Percentiles rank a stretch among this genome's conserved stretches.
Conservation (phyloP, 805 yeast genomes). For the Candida railenensis region DNA sequence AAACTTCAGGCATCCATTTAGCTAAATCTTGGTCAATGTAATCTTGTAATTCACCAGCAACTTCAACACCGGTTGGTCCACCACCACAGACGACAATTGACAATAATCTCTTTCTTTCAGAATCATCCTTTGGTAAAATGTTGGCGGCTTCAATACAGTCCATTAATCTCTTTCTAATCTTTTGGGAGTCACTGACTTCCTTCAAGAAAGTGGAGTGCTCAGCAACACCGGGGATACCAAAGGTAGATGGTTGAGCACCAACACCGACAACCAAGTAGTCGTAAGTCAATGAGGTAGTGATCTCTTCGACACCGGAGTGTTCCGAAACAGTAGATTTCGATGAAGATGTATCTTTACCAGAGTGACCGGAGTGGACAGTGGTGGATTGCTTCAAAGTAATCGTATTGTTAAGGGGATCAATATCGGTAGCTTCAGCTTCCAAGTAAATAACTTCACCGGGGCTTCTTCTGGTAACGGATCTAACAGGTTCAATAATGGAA, state of each 20-base stretch:
- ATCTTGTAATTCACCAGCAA: slow-evolving; percentile 95
- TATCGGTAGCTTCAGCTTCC: slow-evolving; percentile 86
- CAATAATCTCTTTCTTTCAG: slow-evolving; percentile 80
- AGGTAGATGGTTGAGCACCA: slow-evolving; percentile 93
- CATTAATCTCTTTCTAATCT: slow-evolving; percentile 79
- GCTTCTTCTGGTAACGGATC: slow-evolving; percentile 77
- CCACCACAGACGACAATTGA: slow-evolving; percentile 95
- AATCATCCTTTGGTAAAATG: slow-evolving; percentile 68
- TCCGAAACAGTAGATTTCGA: slow-evolving; percentile 38
- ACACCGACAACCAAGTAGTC: slow-evolving; percentile 91
- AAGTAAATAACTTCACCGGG: slow-evolving; percentile 77
- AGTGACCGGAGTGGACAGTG: slow-evolving; percentile 55
- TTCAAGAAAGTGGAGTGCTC: slow-evolving; percentile 87
- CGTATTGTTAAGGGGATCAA: slow-evolving; percentile 70
- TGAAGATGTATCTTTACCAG: slow-evolving; percentile 48
- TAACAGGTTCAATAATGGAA: slow-evolving; percentile 91
- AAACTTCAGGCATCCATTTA: slow-evolving; percentile 86
- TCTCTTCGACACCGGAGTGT: slow-evolving; percentile 42
- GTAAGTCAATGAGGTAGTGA: slow-evolving; percentile 51
- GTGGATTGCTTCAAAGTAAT: slow-evolving; percentile 63
- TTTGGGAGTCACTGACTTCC: slow-evolving; percentile 85
- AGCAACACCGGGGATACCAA: slow-evolving; percentile 91
- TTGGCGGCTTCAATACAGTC: slow-evolving; percentile 88
- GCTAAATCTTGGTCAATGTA: slow-evolving; percentile 87
- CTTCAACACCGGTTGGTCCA: slow-evolving; percentile 98